phyloP scores from a whole-genome alignment of 176 grass and related monocot genomes.

The Zizania latifolia region DNA sequence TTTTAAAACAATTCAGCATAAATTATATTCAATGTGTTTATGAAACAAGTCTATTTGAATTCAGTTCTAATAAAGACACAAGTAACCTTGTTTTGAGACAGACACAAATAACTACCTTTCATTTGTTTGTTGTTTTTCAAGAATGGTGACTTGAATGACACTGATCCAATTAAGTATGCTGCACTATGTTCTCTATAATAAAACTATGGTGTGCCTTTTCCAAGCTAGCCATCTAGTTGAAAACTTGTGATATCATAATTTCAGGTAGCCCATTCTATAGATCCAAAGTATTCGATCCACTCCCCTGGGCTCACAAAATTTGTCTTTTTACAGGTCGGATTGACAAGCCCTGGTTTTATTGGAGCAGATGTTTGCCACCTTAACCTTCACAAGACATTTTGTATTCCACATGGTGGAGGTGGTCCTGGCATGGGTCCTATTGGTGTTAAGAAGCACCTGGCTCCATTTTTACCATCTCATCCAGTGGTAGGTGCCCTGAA shows the following conservation, averaged over 20 bases:
- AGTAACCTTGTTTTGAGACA: background rate
- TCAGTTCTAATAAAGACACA: constrained; percentile 1
- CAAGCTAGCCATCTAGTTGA: background rate
- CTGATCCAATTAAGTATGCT: background rate
- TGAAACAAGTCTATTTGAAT: background rate
- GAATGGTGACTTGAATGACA: background rate
- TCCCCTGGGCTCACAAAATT: constrained; percentile 10
- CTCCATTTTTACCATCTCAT: constrained; percentile 97
- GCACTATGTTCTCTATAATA: constrained; percentile 8
- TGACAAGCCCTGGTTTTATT: constrained; percentile 97
- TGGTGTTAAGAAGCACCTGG: constrained; percentile 97
- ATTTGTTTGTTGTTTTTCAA: constrained; percentile 6
- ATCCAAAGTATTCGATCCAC: background rate
- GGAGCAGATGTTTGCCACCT: constrained; percentile 99
- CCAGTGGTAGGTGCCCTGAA: constrained; percentile 69
- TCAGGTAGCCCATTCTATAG: background rate
- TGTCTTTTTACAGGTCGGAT: constrained; percentile 60
- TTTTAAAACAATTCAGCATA: background rate
- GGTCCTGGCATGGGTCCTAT: constrained; percentile 99
- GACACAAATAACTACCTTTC: background rate
- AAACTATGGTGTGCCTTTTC: background rate
- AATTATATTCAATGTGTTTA: background rate
- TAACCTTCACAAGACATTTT: constrained; percentile 99
- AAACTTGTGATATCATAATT: background rate
- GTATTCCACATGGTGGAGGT: constrained; percentile 98